Conservation (phyloP, 2,329 filamentous ascomycete species). For the Aspergillus quadricinctus region DNA sequence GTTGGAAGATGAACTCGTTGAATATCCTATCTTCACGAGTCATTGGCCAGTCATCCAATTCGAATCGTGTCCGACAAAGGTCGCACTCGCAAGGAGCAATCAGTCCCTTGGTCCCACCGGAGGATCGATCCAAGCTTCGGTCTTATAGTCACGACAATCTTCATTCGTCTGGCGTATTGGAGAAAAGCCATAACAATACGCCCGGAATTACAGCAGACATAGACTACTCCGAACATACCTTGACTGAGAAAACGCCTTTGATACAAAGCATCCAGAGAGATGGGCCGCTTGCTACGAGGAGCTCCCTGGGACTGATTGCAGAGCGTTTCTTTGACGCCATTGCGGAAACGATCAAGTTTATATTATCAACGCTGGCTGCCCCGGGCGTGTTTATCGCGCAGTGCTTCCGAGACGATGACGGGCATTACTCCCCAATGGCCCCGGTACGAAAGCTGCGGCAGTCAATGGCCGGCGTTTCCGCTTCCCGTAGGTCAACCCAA, state of each 20-base stretch:
- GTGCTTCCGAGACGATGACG: slow-evolving; percentile 76
- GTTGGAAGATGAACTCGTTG: slow-evolving; percentile 85
- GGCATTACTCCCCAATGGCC: slow-evolving; percentile 71
- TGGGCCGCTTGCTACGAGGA: slow-evolving; percentile 31
- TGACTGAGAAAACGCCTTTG: slow-evolving; percentile 68
- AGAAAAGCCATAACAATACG: slow-evolving; percentile 25
- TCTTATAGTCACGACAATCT: slow-evolving; percentile 42
- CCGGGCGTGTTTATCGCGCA: slow-evolving; percentile 79
- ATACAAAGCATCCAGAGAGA: slow-evolving; percentile 44
- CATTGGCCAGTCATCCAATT: slow-evolving; percentile 55
- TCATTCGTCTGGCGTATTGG: slow-evolving; percentile 25
- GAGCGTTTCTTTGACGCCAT: slow-evolving; percentile 68
- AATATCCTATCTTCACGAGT: slow-evolving; percentile 88
- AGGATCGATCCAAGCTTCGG: slow-evolving; percentile 35
- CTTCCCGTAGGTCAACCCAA: slow-evolving; percentile 15
- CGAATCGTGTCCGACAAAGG: slow-evolving; percentile 47
- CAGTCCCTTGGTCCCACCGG: slow-evolving; percentile 26
- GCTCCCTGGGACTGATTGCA: slow-evolving; percentile 52
- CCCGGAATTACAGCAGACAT: slow-evolving; percentile 19
- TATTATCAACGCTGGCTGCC: slow-evolving; percentile 72
- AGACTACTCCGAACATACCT: slow-evolving; percentile 28
- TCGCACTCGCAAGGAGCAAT: slow-evolving; percentile 51
- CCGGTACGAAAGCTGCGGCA: slow-evolving; percentile 62
- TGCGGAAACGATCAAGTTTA: slow-evolving; percentile 70
- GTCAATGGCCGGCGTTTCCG: slow-evolving; percentile 18